Evolutionary conservation across 176 grass and related monocot genomes (phyloP).

Genomic region (Pontederia crassipes): DNA sequence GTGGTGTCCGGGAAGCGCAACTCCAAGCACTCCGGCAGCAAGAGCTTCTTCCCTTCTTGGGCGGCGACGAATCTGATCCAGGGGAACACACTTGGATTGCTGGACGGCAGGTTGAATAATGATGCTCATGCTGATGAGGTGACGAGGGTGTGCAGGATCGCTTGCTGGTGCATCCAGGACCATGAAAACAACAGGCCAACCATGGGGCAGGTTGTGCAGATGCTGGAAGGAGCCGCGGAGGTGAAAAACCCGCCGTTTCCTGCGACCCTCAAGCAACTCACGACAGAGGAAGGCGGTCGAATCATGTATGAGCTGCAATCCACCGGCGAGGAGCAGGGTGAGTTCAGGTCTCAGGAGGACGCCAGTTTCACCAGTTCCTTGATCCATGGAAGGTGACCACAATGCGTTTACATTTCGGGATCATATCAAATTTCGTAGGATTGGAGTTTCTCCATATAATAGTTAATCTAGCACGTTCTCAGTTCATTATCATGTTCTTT

Average conservation of each 20-base stretch:
- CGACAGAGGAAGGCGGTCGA: background rate
- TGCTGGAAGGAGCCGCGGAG: conserved; percentile 12
- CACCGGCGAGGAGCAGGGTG: background rate
- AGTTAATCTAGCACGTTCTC: too few species aligned
- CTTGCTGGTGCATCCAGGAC: conserved; percentile 35
- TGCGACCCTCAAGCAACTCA: background rate
- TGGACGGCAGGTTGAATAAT: conserved; percentile 5
- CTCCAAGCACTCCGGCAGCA: background rate
- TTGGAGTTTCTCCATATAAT: too few species aligned
- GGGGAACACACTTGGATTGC: background rate
- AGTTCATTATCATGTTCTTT: too few species aligned
- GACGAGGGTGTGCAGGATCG: conserved; percentile 3
- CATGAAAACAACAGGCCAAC: conserved; percentile 9
- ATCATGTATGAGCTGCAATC: background rate
- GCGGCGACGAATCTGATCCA: conserved; percentile 3
- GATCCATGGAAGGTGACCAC: too few species aligned
- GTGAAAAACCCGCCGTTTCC: conserved; percentile 23
- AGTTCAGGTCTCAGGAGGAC: too few species aligned
- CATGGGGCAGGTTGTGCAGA: conserved; percentile 25
- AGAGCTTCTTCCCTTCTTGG: conserved; percentile 15
- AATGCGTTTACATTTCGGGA: too few species aligned
- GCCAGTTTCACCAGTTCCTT: too few species aligned
- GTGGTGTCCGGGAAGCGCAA: conserved; percentile 24
- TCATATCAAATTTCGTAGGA: too few species aligned
- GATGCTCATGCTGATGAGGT: conserved; percentile 7